Percentiles rank a stretch among this genome's conserved stretches.
Conservation (phyloP, 2,329 filamentous ascomycete genomes). For the Byssochlamys sp. region DNA sequence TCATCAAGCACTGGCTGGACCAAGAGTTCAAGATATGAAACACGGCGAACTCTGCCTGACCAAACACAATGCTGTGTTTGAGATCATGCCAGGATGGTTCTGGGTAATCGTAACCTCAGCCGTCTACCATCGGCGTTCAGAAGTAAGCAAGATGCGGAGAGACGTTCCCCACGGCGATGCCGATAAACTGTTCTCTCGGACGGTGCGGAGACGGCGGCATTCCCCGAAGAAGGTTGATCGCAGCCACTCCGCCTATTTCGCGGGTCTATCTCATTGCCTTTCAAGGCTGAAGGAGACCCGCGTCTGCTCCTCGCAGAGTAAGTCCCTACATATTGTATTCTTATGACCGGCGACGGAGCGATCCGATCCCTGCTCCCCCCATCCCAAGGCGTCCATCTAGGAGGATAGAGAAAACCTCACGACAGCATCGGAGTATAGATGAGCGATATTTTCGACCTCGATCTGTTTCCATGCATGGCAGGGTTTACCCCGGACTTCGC, state of each 20-base stretch:
- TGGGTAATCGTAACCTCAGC: neutral
- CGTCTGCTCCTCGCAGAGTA: neutral
- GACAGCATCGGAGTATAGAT: neutral
- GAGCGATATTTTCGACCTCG: neutral
- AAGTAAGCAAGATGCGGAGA: neutral
- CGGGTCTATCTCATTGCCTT: too few species aligned
- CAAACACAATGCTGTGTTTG: neutral
- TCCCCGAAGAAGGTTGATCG: neutral
- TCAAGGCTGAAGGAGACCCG: too few species aligned
- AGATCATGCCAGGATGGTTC: neutral
- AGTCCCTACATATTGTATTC: neutral
- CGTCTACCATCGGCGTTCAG: neutral
- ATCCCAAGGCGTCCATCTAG: neutral
- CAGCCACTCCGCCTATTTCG: neutral
- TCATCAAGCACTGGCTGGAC: constrained; percentile 71
- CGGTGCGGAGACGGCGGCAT: neutral
- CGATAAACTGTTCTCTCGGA: neutral
- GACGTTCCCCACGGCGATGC: neutral
- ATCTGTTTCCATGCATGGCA: neutral
- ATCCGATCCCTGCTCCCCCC: neutral
- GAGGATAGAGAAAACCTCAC: neutral
- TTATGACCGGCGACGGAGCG: neutral
- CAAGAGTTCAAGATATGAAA: constrained; percentile 58
- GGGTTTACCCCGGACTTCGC: neutral
- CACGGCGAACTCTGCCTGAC: neutral